phyloP scores from a whole-genome alignment of 768 basidiomycete genomes.

The Lactarius pseudohatsudake region DNA sequence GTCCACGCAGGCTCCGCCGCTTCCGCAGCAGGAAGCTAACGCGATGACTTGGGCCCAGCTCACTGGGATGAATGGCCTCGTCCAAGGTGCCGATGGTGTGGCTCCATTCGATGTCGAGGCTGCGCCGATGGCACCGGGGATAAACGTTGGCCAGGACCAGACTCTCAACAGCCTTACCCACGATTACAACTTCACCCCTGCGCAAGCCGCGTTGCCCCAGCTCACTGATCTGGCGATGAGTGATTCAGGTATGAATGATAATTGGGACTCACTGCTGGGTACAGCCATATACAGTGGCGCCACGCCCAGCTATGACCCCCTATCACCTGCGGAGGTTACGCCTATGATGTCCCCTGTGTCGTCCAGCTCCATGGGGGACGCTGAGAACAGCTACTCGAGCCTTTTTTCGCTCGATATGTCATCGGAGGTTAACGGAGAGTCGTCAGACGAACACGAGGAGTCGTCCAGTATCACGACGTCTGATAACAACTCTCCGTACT shows the following conservation, averaged over 20 bases:
- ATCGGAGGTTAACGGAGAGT: background rate
- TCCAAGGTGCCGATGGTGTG: constrained; percentile 2
- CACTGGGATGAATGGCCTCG: background rate
- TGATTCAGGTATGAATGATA: background rate
- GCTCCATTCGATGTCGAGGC: constrained; percentile 14
- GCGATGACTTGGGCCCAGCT: constrained; percentile 2
- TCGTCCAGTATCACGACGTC: background rate
- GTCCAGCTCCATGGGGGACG: background rate
- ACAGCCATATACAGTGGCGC: background rate
- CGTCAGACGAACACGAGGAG: background rate
- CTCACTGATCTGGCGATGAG: background rate
- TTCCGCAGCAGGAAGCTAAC: background rate
- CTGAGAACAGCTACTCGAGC: background rate
- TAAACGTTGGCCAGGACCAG: constrained; percentile 9
- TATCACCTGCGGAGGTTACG: background rate
- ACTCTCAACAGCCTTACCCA: background rate
- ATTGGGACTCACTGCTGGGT: background rate
- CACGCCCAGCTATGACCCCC: constrained; percentile 6
- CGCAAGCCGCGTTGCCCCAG: constrained; percentile 1
- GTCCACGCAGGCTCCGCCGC: background rate
- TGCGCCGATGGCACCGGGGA: constrained; percentile 2
- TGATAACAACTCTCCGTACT: background rate
- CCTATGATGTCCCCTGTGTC: constrained; percentile 8
- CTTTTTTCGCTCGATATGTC: background rate
- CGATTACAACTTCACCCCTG: background rate